These are phyloP conservation scores for Fallopia convolvulus DNA, from an alignment of 148 eudicot species.

Conservation along the genomic window DNA sequence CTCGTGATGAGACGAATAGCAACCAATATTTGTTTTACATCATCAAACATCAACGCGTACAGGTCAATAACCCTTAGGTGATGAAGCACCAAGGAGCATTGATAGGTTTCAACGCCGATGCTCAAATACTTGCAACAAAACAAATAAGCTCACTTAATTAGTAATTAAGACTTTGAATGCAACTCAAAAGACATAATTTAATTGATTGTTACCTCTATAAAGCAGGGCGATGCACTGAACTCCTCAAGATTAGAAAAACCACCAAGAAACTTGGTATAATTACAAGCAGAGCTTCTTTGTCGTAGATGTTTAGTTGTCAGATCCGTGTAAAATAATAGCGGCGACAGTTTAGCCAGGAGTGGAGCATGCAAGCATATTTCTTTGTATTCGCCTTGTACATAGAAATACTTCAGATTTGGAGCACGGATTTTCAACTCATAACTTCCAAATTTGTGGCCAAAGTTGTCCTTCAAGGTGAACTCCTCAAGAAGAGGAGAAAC, in stretches of 20 bases:
- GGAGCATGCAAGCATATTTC: conserved; percentile 8
- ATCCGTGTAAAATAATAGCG: conserved; percentile 40
- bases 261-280: conserved; percentile 21
- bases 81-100: conserved; percentile 27
- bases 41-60: conserved; percentile 75
- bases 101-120: conserved; percentile 52
- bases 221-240: conserved; percentile 51
- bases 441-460: conserved; percentile 35
- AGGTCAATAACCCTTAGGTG: conserved; percentile 53
- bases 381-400: conserved; percentile 40
- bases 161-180: background rate
- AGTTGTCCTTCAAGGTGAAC: conserved; percentile 40
- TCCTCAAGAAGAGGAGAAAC: conserved; percentile 59
- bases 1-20: conserved; percentile 65
- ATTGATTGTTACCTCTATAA: conserved; percentile 44
- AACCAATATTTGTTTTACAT: conserved; percentile 67
- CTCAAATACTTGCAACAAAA: conserved; percentile 50
- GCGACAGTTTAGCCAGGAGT: conserved; percentile 23
- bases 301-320: conserved; percentile 50
- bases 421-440: conserved; percentile 49
- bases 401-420: conserved; percentile 52
- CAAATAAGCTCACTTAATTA: background rate
- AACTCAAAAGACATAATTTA: too few relatives aligned
- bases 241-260: conserved; percentile 52
- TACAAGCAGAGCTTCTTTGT: conserved; percentile 34